These are phyloP conservation scores for Volvox reticuliferus DNA, from an alignment of 139 green algal species.

Conservation along the genomic window DNA sequence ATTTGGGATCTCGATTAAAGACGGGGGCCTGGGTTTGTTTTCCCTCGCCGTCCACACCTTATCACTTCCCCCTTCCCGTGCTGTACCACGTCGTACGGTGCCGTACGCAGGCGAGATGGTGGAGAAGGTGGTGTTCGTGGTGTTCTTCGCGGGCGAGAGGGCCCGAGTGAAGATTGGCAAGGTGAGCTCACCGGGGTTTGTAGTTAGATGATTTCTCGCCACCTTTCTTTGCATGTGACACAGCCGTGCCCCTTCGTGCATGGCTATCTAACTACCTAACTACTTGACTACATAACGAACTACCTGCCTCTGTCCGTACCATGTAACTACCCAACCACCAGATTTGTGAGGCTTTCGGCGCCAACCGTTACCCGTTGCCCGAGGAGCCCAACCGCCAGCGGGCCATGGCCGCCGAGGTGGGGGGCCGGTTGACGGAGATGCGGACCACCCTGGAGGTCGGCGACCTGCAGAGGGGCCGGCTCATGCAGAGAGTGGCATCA, in stretches of 20 bases:
- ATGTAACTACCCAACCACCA: constrained; percentile 52
- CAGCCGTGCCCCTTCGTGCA: too few relatives aligned
- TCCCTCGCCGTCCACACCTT: too few relatives aligned
- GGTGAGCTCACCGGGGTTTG: too few relatives aligned
- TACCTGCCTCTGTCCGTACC: too few relatives aligned
- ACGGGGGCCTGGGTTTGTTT: too few relatives aligned
- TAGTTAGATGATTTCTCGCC: too few relatives aligned
- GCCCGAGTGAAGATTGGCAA: constrained; percentile 94
- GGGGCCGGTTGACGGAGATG: constrained; percentile 88
- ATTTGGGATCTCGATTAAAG: too few relatives aligned
- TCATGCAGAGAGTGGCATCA: constrained; percentile 80
- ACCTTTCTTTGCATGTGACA: too few relatives aligned
- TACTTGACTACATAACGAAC: too few relatives aligned
- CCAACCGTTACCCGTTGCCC: constrained; percentile 98
- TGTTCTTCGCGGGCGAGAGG: constrained; percentile 97
- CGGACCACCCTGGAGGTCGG: constrained; percentile 92
- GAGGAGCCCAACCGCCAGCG: constrained; percentile 90
- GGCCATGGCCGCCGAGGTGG: constrained; percentile 91
- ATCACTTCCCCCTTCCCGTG: too few relatives aligned
- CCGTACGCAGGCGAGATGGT: constrained; percentile 78
- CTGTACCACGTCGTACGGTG: too few relatives aligned
- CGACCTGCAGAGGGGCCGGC: constrained; percentile 75
- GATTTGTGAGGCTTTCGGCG: constrained; percentile 96
- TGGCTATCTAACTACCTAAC: too few relatives aligned
- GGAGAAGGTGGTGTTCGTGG: constrained; percentile 97